Evolutionary conservation across 108 stramenopile genomes (phyloP).

Genomic region (Cyclotella choctawhatcheeana): DNA sequence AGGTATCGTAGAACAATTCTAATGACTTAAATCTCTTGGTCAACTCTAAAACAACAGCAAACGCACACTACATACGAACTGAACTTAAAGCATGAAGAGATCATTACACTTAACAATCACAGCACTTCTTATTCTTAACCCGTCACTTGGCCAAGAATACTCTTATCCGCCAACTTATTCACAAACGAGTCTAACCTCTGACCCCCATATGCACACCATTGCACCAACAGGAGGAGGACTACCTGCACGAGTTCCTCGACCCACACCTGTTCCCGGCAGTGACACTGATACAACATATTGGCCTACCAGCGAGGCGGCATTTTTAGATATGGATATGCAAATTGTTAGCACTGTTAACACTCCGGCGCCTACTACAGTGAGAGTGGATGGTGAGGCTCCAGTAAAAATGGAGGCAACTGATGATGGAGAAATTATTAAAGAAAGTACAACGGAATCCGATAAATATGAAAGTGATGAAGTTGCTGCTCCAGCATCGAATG

Average conservation of each 20-base stretch:
- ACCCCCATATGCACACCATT: not conserved
- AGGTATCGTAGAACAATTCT: no score
- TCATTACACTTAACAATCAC: not conserved
- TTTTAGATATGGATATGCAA: constrained; percentile 10
- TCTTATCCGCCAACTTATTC: not conserved
- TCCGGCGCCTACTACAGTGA: not conserved
- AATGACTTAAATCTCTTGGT: no score
- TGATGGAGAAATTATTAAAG: not conserved
- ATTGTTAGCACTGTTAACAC: not conserved
- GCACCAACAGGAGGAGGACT: not conserved
- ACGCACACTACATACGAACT: not conserved
- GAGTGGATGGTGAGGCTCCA: not conserved
- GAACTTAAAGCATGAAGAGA: not conserved
- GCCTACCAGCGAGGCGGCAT: not conserved
- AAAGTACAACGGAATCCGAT: not conserved
- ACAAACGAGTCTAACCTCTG: not conserved
- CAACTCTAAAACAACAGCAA: no score
- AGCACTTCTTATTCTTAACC: not conserved
- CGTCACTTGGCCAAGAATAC: not conserved
- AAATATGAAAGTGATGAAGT: no score
- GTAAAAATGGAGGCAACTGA: not conserved
- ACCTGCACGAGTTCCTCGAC: constrained; percentile 8
- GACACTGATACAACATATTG: not conserved
- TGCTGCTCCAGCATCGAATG: no score
- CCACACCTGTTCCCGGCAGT: constrained; percentile 2